Evolutionary conservation across 2,329 filamentous ascomycete genomes (phyloP).

Genomic region (Pseudogymnoascus destructans): DNA sequence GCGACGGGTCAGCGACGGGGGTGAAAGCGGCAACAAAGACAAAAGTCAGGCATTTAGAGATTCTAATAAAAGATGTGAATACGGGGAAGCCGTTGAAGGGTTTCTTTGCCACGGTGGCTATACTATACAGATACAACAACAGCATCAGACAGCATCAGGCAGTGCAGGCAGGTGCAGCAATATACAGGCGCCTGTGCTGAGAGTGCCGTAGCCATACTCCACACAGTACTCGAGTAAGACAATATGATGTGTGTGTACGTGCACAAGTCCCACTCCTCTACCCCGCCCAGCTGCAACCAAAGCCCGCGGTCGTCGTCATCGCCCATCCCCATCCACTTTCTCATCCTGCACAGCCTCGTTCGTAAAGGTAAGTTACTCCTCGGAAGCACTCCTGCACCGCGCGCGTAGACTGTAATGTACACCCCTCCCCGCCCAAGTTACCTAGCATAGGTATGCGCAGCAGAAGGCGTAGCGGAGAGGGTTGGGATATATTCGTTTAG

Average conservation of each 20-base stretch:
- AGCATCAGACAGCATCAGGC: no score
- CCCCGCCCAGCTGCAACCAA: slow-evolving; percentile 2
- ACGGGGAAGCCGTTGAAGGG: background rate
- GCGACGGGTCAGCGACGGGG: no score
- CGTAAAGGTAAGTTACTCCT: no score
- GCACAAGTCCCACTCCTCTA: background rate
- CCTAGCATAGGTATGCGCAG: no score
- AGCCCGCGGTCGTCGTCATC: background rate
- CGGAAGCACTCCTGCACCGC: no score
- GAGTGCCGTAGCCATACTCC: background rate
- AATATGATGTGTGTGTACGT: slow-evolving; percentile 4
- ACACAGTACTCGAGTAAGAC: no score
- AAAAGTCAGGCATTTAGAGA: background rate
- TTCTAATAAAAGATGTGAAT: background rate
- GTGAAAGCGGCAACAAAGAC: background rate
- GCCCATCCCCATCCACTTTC: background rate
- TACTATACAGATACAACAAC: no score
- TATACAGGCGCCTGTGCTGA: background rate
- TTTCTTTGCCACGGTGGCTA: no score
- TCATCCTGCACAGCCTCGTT: slow-evolving; percentile 1
- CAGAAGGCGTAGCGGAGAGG: no score
- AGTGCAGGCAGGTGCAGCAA: background rate
- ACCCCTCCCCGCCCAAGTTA: no score
- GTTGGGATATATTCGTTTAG: no score
- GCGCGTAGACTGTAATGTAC: no score